Conservation (phyloP, 495 filamentous ascomycete genomes). For the Aspergillus avenaceus region DNA sequence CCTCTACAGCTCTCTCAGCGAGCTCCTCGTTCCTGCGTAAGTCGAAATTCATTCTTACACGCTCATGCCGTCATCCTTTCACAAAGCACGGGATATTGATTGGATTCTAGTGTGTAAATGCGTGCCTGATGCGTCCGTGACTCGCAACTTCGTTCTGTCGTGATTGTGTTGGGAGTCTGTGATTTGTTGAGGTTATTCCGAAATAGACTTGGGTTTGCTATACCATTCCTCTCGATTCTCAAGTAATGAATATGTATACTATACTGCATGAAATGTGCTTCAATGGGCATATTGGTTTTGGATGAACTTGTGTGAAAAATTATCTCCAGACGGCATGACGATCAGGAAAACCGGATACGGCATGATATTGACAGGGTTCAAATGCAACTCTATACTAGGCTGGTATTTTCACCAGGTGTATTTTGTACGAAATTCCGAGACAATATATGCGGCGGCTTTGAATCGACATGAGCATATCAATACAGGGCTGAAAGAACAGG, state of each 20-base stretch:
- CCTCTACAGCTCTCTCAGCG: conserved; percentile 69
- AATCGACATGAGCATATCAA: no score
- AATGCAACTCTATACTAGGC: no score
- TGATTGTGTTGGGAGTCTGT: neutral
- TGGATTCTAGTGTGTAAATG: conserved; percentile 16
- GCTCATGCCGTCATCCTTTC: neutral
- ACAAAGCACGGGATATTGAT: neutral
- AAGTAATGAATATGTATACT: conserved; percentile 21
- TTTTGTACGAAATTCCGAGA: no score
- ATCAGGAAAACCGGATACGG: neutral
- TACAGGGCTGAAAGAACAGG: no score
- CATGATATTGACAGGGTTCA: no score
- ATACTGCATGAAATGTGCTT: conserved; percentile 16
- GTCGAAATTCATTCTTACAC: conserved; percentile 18
- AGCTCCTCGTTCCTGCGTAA: conserved; percentile 71
- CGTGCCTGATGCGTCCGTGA: conserved; percentile 1
- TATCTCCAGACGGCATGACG: neutral
- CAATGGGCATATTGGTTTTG: conserved; percentile 11
- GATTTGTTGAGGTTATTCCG: conserved; percentile 2
- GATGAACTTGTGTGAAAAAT: conserved; percentile 2
- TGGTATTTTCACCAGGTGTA: no score
- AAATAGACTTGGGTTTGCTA: neutral
- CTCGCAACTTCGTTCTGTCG: neutral
- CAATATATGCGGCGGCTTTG: no score
- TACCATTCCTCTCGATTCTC: conserved; percentile 6